Conservation (phyloP, 2,329 filamentous ascomycete species). For the Penicillium sp. region DNA sequence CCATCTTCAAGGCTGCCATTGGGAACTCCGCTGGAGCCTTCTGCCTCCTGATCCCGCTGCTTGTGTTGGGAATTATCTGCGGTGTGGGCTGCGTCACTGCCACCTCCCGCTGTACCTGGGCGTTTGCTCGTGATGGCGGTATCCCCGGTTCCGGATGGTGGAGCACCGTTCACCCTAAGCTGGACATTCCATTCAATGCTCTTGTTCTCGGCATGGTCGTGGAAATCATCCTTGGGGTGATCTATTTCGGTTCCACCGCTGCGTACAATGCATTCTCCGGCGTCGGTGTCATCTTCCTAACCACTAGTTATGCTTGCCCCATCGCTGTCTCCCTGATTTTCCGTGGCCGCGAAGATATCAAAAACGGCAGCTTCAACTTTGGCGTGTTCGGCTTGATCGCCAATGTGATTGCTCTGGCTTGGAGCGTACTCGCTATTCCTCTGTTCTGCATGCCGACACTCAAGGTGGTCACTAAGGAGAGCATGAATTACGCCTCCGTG, state of each 20-base stretch:
- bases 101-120: conserved; percentile 70
- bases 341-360: conserved; percentile 61
- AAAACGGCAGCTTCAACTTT: conserved; percentile 49
- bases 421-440: conserved; percentile 69
- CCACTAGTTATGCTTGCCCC: conserved; percentile 67
- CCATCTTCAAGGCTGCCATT: conserved; percentile 72
- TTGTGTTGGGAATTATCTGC: conserved; percentile 72
- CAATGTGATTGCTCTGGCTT: conserved; percentile 66
- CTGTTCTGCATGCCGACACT: conserved; percentile 62
- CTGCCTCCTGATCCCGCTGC: conserved; percentile 65
- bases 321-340: conserved; percentile 64
- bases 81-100: conserved; percentile 73
- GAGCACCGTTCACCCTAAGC: conserved; percentile 62
- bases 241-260: conserved; percentile 76
- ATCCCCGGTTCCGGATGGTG: conserved; percentile 69
- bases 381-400: conserved; percentile 62
- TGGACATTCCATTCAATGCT: conserved; percentile 70
- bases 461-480: conserved; percentile 60
- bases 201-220: conserved; percentile 67
- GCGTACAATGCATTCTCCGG: conserved; percentile 81
- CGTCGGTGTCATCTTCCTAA: conserved; percentile 76
- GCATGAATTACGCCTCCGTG: conserved; percentile 74
- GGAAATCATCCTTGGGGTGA: conserved; percentile 70
- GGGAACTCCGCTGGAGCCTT: conserved; percentile 72
- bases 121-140: conserved; percentile 71